Base-by-base conservation (phyloP, 1,284 basidiomycete species). In the Ceratobasidium sp. region DNA sequence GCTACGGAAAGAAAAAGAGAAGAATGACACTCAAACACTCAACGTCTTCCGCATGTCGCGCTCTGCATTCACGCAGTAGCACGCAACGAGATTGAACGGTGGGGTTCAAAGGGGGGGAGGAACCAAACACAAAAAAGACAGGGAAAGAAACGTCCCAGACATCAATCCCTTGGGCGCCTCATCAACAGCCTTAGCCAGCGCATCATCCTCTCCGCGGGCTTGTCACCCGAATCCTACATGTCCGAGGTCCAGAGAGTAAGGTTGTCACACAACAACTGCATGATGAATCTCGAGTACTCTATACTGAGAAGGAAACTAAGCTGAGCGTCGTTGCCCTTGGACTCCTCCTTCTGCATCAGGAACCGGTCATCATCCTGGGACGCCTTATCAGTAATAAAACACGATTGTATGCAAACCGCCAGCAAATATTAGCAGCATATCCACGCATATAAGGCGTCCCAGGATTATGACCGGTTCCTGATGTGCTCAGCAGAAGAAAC, bases 341-440 rank as follows among this genome's bases (percentile, higher is more conserved):
- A 96, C 89, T 99, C 97, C 90, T 99, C 98, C 91, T 99, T 99
- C 89, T 99, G n/a, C n/a, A n/a, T n/a, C n/a, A n/a, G n/a, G n/a
- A n/a, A n/a, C n/a, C n/a, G n/a, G n/a, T n/a, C n/a, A n/a, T n/a
- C n/a, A n/a, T n/a, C n/a, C n/a, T n/a, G n/a, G n/a, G n/a, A n/a
- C n/a, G n/a, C n/a, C n/a, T n/a, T n/a, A n/a, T n/a, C n/a, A n/a
- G n/a, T n/a, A n/a, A n/a, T n/a, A n/a, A n/a, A n/a, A n/a, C n/a
- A n/a, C n/a, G n/a, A n/a, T n/a, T n/a, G n/a, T n/a, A n/a, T n/a
- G n/a, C n/a, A n/a, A n/a, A n/a, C n/a, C n/a, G n/a, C n/a, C n/a
- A n/a, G n/a, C n/a, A n/a, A n/a, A n/a, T n/a, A n/a, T n/a, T n/a
- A n/a, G n/a, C n/a, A n/a, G n/a, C n/a, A n/a, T n/a, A n/a, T n/a